Conservation (phyloP, 345 rosid species). For the Laguncularia racemosa region DNA sequence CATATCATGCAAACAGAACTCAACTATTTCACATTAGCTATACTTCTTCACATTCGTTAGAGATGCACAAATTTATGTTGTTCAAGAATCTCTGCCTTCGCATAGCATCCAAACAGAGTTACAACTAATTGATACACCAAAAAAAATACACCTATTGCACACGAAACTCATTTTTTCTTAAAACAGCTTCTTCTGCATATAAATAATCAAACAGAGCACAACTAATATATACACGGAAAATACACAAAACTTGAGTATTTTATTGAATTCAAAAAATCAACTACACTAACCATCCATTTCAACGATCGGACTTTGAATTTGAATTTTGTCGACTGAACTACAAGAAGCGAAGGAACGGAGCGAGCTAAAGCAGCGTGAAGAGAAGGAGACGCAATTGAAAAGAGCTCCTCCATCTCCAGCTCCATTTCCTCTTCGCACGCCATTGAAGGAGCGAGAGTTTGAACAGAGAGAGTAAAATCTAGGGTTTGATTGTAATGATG, state of each 20-base stretch:
- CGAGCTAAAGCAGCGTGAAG: constrained; percentile 20
- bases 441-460: constrained; percentile 16
- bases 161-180: no score
- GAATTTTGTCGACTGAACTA: constrained; percentile 31
- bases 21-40: no score
- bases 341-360: constrained; percentile 47
- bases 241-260: background rate
- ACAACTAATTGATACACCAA: no score
- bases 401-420: no score
- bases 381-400: no score
- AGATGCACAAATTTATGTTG: no score
- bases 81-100: no score
- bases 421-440: constrained; percentile 9
- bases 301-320: constrained; percentile 51
- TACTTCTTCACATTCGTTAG: no score
- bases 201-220: background rate
- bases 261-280: background rate
- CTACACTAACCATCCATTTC: constrained; percentile 47
- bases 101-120: no score
- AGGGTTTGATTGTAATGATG: constrained; percentile 14
- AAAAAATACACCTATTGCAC: no score
- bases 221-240: background rate
- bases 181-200: no score
- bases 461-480: constrained; percentile 15
- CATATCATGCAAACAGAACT: no score